Conservation (phyloP, 2,329 filamentous ascomycete species). For the Elsinoe arachidis region DNA sequence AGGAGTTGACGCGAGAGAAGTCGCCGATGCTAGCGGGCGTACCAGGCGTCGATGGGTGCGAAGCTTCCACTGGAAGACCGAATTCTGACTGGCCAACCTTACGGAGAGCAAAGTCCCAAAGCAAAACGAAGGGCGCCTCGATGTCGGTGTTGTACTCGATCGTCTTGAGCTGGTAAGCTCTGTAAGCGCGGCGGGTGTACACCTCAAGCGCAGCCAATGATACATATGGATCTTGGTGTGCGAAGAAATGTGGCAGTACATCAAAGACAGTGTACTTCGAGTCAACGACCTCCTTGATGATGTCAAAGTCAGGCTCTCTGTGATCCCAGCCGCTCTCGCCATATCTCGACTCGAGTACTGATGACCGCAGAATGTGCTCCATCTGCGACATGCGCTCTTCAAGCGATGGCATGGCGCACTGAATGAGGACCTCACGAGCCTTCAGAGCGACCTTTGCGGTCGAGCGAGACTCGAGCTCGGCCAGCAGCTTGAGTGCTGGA, state of each 20-base stretch:
- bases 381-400: constrained; percentile 94
- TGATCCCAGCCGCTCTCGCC: constrained; percentile 97
- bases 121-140: constrained; percentile 70
- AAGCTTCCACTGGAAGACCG: constrained; percentile 69
- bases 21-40: constrained; percentile 48
- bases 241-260: constrained; percentile 90
- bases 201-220: constrained; percentile 88
- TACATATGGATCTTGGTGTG: constrained; percentile 88
- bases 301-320: constrained; percentile 77
- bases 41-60: constrained; percentile 67
- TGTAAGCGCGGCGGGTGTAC: constrained; percentile 91
- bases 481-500: constrained; percentile 70
- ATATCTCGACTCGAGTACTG: constrained; percentile 93
- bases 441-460: constrained; percentile 96
- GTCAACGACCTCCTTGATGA: constrained; percentile 96
- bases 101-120: constrained; percentile 92
- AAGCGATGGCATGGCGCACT: constrained; percentile 89
- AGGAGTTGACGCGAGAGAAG: constrained; percentile 82
- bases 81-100: constrained; percentile 91
- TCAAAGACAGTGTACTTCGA: constrained; percentile 98
- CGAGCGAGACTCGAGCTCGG: constrained; percentile 76
- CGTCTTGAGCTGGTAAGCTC: constrained; percentile 83
- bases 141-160: constrained; percentile 76
- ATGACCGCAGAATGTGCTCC: constrained; percentile 95
- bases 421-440: constrained; percentile 93